Evolutionary conservation across 306 rosid genomes (phyloP).

Genomic region (Canavalia ensiformis): DNA sequence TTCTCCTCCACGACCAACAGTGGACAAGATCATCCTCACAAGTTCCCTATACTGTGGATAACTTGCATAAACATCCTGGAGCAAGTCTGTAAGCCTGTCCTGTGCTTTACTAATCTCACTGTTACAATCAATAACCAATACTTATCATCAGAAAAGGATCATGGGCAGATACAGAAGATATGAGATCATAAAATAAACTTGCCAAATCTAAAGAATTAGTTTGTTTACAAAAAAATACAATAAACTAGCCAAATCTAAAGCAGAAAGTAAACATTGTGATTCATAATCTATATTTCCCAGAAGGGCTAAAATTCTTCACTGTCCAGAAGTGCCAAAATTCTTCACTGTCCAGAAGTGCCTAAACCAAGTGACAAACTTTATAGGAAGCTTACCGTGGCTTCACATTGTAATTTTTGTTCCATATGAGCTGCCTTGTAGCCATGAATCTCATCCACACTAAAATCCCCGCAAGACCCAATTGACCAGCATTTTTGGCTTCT

Average conservation of each 20-base stretch:
- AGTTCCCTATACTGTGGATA: conserved; percentile 82
- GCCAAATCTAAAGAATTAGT: conserved; percentile 39
- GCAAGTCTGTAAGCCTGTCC: conserved; percentile 90
- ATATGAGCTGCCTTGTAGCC: conserved; percentile 97
- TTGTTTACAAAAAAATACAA: conserved; percentile 18
- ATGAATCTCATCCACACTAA: conserved; percentile 99
- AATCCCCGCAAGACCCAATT: conserved; percentile 82
- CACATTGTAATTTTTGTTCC: conserved; percentile 99
- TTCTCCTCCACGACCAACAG: conserved; percentile 99
- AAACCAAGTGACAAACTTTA: conserved; percentile 39
- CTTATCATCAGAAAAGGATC: conserved; percentile 43
- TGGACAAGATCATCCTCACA: conserved; percentile 90
- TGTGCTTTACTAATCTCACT: conserved; percentile 99
- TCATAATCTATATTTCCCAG: conserved; percentile 31
- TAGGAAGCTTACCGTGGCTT: conserved; percentile 85
- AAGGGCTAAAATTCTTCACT: conserved; percentile 19
- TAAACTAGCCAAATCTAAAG: conserved; percentile 33
- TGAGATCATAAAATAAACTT: neutral
- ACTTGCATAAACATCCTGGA: conserved; percentile 75
- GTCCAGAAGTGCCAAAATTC: conserved; percentile 20
- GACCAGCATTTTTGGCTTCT: conserved; percentile 83
- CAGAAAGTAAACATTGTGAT: conserved; percentile 30
- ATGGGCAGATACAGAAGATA: conserved; percentile 25
- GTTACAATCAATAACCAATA: conserved; percentile 50
- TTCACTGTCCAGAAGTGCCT: conserved; percentile 37